These are phyloP conservation scores for Yamadazyma olivae DNA, from an alignment of 805 yeast species.

Conservation along the genomic window DNA sequence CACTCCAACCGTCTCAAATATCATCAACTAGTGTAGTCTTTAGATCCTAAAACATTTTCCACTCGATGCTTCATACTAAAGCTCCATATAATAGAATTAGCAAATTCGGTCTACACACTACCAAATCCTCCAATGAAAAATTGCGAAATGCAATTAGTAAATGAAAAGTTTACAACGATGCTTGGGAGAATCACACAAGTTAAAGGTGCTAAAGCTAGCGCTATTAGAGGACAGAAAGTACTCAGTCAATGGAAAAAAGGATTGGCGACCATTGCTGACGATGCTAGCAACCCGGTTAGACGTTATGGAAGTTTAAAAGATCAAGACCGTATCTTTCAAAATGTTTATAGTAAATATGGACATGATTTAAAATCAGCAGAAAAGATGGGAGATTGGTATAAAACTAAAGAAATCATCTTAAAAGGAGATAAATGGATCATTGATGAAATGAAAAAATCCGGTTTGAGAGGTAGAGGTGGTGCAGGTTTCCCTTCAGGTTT, in stretches of 20 bases:
- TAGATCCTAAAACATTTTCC: too few species aligned
- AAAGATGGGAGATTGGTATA: constrained; percentile 89
- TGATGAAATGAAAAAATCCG: constrained; percentile 80
- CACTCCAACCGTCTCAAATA: too few species aligned
- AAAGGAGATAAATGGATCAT: constrained; percentile 91
- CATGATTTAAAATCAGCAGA: constrained; percentile 69
- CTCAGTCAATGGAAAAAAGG: constrained; percentile 24
- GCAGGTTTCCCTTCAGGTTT: constrained; percentile 92
- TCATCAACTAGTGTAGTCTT: too few species aligned
- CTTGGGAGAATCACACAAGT: neutral
- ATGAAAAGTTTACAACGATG: constrained; percentile 2
- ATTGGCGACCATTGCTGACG: constrained; percentile 47
- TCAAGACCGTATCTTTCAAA: constrained; percentile 84
- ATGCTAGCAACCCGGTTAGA: constrained; percentile 48
- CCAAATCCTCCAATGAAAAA: constrained; percentile 17
- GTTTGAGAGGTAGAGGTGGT: constrained; percentile 89
- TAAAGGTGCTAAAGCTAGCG: neutral
- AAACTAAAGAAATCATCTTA: constrained; percentile 78
- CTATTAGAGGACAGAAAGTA: neutral
- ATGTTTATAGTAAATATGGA: constrained; percentile 73
- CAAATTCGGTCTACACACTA: neutral
- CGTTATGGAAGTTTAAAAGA: constrained; percentile 74
- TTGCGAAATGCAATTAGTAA: constrained; percentile 18
- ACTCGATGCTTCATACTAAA: too few species aligned
- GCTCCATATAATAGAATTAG: too few species aligned